Conservation (phyloP, 768 basidiomycete genomes). For the Boletellus ananas region DNA sequence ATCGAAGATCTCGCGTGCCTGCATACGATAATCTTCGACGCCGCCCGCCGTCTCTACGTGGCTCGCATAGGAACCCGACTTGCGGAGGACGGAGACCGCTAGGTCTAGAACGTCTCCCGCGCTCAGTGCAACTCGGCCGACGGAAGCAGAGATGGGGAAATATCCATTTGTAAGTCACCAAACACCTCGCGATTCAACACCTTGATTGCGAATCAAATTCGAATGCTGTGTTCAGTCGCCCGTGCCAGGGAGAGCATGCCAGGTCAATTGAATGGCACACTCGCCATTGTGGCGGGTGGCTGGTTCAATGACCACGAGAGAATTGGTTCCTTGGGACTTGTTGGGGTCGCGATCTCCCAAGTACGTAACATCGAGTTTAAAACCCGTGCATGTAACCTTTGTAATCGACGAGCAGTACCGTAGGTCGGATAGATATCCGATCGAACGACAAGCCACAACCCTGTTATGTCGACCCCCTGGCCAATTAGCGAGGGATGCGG, state of each 20-base stretch:
- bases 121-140: slow-evolving; percentile 33
- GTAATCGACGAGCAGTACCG: background rate
- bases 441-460: too few species aligned
- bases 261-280: slow-evolving; percentile 28
- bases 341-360: background rate
- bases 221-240: slow-evolving; percentile 16
- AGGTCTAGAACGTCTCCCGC: slow-evolving; percentile 38
- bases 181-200: background rate
- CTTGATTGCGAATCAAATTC: slow-evolving; percentile 6
- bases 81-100: slow-evolving; percentile 48
- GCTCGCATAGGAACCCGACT: slow-evolving; percentile 50
- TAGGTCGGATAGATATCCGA: too few species aligned
- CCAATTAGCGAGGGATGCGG: slow-evolving; percentile 6
- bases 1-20: slow-evolving; percentile 46
- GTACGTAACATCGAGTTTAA: background rate
- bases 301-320: slow-evolving; percentile 7
- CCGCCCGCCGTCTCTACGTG: slow-evolving; percentile 18
- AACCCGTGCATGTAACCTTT: background rate
- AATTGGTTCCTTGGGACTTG: background rate
- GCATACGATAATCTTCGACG: slow-evolving; percentile 44
- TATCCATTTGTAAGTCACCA: slow-evolving; percentile 14
- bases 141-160: slow-evolving; percentile 18
- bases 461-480: background rate
- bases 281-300: slow-evolving; percentile 36
- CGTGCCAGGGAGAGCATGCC: slow-evolving; percentile 18